Evolutionary conservation across 805 yeast species (phyloP), one percentile per base, ranked within the genome.

Genomic region (Wickerhamiella spandovensis): DNA sequence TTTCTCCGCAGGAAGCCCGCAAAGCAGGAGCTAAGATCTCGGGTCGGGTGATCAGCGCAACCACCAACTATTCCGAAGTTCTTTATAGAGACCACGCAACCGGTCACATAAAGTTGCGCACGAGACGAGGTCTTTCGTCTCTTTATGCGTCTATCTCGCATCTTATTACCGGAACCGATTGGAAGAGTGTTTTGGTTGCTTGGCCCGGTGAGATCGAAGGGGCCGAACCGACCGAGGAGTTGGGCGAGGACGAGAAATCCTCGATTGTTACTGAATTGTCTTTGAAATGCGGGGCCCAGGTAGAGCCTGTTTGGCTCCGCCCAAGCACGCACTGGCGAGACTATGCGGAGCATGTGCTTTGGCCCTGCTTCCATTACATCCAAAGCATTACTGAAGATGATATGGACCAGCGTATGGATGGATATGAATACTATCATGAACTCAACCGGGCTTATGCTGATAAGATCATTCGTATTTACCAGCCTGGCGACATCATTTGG

Each of bases 281-380:
- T 13, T 42, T 32, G 5, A 54, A 51, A 9, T 44, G 50, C 22
- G 59, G 60, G 30, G 46, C 51, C 39, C 46, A 46, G 9, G 46
- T 54, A 22, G 50, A 52, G 20, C 97, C 97, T 0, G 84, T 90
- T 48, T 89, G 97, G 95, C 69, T 90, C 32, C 71, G 84, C 50
- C 76, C 81, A 53, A 84, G 84, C 65, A 72, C 72, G 43, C 72
- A 89, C 53, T 90, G 97, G 95, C 75, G 97, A 57, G 74, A 74
- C 56, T 90, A 86, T 62, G 95, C 97, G 1, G 97, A 90, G 63
- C 79, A 83, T 58, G 81, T 82, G 20, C 70, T 92, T 25, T 92
- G 98, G 97, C 96, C 96, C 1, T 82, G 87, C 2, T 80, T 90
- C 67, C 98, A 92, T 63, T 92, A 92, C 68, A 87, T 92, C 64